phyloP scores from a whole-genome alignment of 495 filamentous ascomycete species.

The Stereocaulon alpinum region DNA sequence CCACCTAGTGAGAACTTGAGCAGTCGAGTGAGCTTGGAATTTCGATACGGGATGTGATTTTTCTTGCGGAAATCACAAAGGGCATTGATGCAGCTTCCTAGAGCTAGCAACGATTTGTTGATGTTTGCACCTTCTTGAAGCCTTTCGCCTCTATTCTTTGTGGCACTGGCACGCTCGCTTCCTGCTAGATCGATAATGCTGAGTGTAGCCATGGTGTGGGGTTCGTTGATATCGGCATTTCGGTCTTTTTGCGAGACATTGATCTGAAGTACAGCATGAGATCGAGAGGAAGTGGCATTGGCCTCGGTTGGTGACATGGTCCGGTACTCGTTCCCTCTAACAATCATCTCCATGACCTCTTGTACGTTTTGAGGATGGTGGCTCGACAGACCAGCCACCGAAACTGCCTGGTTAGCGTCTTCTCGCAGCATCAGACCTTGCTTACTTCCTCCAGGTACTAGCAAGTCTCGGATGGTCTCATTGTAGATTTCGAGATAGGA shows the following conservation, averaged over 20 bases:
- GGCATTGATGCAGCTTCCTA: constrained; percentile 98
- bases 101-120: constrained; percentile 91
- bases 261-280: constrained; percentile 97
- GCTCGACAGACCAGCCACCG: constrained; percentile 83
- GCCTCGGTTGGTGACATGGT: constrained; percentile 97
- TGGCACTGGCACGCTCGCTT: constrained; percentile 91
- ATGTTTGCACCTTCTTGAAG: constrained; percentile 95
- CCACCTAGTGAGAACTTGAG: constrained; percentile 96
- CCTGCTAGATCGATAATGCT: constrained; percentile 97
- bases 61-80: constrained; percentile 88
- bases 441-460: constrained; percentile 80
- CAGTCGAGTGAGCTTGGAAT: constrained; percentile 91
- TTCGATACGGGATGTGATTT: constrained; percentile 93
- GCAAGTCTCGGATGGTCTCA: constrained; percentile 91
- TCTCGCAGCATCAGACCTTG: constrained; percentile 86
- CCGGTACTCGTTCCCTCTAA: constrained; percentile 84
- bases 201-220: constrained; percentile 93
- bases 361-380: constrained; percentile 81
- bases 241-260: constrained; percentile 90
- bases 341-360: constrained; percentile 99
- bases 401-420: constrained; percentile 87
- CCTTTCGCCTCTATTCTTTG: constrained; percentile 89
- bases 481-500: constrained; percentile 99
- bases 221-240: constrained; percentile 87
- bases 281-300: constrained; percentile 95